These are phyloP conservation scores for Plantago major DNA, from an alignment of 257 asterid genomes.

Conservation along the genomic window DNA sequence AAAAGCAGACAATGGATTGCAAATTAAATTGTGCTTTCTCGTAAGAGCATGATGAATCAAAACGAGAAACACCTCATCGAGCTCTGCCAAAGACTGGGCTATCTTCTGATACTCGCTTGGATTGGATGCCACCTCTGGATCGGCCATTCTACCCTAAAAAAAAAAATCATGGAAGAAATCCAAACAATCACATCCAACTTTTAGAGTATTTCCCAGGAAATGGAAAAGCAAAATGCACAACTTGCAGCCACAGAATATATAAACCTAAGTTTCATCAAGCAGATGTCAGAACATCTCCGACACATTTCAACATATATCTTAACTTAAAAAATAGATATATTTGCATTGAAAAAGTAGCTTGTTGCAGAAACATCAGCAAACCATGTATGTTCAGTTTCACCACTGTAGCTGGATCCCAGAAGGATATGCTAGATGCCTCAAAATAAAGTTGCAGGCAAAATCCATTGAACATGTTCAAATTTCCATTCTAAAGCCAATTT, in stretches of 20 bases:
- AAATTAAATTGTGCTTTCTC: constrained; percentile 7
- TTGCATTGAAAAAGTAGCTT: neutral
- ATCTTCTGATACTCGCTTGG: constrained; percentile 88
- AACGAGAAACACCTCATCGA: constrained; percentile 67
- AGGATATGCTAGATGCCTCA: neutral
- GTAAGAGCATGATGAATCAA: constrained; percentile 11
- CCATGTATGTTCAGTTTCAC: neutral
- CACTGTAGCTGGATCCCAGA: neutral
- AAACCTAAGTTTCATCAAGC: too few species aligned
- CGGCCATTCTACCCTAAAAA: constrained; percentile 75
- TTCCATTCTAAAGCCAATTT: too few species aligned
- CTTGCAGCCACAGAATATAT: neutral
- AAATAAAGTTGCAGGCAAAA: neutral
- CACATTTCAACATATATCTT: too few species aligned
- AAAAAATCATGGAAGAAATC: neutral
- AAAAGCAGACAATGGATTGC: constrained; percentile 9
- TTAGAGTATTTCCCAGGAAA: constrained; percentile 15
- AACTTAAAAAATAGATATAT: too few species aligned
- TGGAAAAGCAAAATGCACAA: constrained; percentile 18
- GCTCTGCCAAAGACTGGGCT: constrained; percentile 93
- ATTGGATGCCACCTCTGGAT: constrained; percentile 87
- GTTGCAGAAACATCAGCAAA: neutral
- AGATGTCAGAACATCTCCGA: too few species aligned
- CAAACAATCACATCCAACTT: constrained; percentile 8
- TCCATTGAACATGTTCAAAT: neutral